Evolutionary conservation across 108 stramenopile genomes (phyloP).

Genomic region (Skeletonema tropicum): DNA sequence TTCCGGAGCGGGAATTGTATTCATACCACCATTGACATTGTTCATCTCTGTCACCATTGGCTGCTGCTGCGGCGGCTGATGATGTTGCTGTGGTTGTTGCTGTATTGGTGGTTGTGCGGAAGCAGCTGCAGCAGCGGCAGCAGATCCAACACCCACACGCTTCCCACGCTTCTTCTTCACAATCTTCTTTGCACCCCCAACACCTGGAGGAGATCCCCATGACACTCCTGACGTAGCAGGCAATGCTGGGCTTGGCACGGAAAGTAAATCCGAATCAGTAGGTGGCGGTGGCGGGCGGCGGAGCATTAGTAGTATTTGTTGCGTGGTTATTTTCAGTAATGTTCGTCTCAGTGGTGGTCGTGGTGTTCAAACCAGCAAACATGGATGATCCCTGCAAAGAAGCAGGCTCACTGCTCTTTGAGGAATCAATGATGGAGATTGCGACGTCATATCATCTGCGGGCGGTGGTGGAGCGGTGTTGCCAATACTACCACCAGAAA

Average conservation of each 20-base stretch:
- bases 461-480: not conserved
- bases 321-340: not conserved
- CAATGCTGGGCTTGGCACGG: constrained; percentile 7
- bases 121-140: not conserved
- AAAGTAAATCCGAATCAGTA: constrained; percentile 22
- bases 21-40: too few species aligned
- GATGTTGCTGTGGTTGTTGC: too few species aligned
- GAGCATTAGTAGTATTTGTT: not conserved
- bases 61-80: not conserved
- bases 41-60: not conserved
- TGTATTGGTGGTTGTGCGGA: not conserved
- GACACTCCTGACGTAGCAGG: constrained; percentile 28
- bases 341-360: not conserved
- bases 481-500: not conserved
- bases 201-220: constrained; percentile 22
- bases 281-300: not conserved
- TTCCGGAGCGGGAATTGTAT: not conserved
- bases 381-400: not conserved
- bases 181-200: constrained; percentile 16
- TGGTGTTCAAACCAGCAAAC: not conserved
- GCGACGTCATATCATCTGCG: not conserved
- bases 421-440: not conserved
- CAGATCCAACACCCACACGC: constrained; percentile 31
- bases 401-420: not conserved
- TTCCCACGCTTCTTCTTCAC: constrained; percentile 42